Evolutionary conservation across 1,284 basidiomycete species (phyloP).

Genomic region (Puccinia polysora): DNA sequence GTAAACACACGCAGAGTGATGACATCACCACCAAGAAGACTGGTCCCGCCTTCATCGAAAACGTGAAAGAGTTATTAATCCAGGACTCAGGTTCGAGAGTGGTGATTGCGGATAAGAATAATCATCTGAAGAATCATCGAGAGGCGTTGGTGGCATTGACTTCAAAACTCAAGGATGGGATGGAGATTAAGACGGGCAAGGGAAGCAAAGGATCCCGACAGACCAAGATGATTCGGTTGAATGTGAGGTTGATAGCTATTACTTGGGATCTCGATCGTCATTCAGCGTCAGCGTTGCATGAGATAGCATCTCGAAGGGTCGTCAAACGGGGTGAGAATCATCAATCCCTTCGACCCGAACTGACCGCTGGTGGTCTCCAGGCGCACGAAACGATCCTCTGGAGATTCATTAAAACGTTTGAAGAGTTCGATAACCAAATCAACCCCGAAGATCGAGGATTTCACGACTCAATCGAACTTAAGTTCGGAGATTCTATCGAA

Average conservation of each 20-base stretch:
- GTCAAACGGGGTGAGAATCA: slow-evolving; percentile 71
- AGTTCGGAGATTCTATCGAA: slow-evolving; percentile 56
- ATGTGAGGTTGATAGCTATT: slow-evolving; percentile 67
- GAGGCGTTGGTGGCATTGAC: slow-evolving; percentile 14
- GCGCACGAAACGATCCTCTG: slow-evolving; percentile 75
- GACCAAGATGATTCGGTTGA: slow-evolving; percentile 3
- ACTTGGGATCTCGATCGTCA: slow-evolving; percentile 67
- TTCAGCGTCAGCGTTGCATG: slow-evolving; percentile 59
- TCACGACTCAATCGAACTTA: slow-evolving; percentile 65
- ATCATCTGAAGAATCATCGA: slow-evolving; percentile 36
- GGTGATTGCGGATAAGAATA: slow-evolving; percentile 33
- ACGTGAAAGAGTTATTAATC: slow-evolving; percentile 63
- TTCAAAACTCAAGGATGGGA: slow-evolving; percentile 2
- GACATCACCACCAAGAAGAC: slow-evolving; percentile 76
- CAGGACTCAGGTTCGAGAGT: neutral
- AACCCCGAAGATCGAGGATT: slow-evolving; percentile 58
- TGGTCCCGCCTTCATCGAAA: slow-evolving; percentile 70
- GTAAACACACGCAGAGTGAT: slow-evolving; percentile 87
- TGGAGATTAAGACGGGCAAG: slow-evolving; percentile 14
- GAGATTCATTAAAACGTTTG: slow-evolving; percentile 66
- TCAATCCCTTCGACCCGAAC: slow-evolving; percentile 69
- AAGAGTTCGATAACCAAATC: slow-evolving; percentile 60
- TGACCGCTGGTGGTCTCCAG: slow-evolving; percentile 53
- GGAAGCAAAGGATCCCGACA: neutral
- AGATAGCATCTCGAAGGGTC: slow-evolving; percentile 72